These are phyloP conservation scores for Westerdykella aurantiaca DNA, from an alignment of 2,329 filamentous ascomycete genomes.

Conservation along the genomic window DNA sequence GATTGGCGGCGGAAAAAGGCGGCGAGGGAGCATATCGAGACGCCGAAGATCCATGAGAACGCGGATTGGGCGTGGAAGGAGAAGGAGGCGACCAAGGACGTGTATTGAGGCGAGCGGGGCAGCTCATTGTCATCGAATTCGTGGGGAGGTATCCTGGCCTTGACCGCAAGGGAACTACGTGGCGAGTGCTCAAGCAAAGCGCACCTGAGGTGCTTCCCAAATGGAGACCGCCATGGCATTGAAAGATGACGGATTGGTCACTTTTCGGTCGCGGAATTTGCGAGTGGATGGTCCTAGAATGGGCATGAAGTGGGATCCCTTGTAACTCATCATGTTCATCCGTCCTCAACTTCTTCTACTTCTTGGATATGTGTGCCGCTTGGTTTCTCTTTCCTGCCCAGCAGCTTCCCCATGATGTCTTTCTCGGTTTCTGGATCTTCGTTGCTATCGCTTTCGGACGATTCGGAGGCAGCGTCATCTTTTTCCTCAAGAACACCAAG, in stretches of 20 bases:
- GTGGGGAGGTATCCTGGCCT: not conserved
- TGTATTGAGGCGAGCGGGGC: not conserved
- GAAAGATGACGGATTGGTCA: not conserved
- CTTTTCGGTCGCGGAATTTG: too few species aligned
- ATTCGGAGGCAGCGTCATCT: conserved; percentile 17
- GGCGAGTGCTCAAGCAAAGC: not conserved
- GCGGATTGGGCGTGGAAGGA: conserved; percentile 47
- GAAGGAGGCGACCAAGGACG: not conserved
- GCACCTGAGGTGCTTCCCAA: conserved; percentile 2
- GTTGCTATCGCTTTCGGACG: conserved; percentile 19
- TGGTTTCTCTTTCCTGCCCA: conserved; percentile 25
- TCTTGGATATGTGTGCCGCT: conserved; percentile 25
- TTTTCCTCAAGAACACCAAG: conserved; percentile 43
- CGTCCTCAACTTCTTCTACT: conserved; percentile 16
- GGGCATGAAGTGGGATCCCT: not conserved
- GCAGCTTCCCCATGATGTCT: conserved; percentile 34
- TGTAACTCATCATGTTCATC: conserved; percentile 5
- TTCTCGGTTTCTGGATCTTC: conserved; percentile 14
- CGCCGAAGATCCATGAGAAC: conserved; percentile 44
- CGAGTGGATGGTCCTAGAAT: not conserved
- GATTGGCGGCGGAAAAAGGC: conserved; percentile 50
- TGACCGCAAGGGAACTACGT: conserved; percentile 8
- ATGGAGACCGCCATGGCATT: conserved; percentile 2
- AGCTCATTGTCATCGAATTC: not conserved
- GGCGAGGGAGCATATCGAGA: conserved; percentile 48